These are phyloP conservation scores for Phalaenopsis equestris DNA, from an alignment of 106 monocot species.

Conservation along the genomic window DNA sequence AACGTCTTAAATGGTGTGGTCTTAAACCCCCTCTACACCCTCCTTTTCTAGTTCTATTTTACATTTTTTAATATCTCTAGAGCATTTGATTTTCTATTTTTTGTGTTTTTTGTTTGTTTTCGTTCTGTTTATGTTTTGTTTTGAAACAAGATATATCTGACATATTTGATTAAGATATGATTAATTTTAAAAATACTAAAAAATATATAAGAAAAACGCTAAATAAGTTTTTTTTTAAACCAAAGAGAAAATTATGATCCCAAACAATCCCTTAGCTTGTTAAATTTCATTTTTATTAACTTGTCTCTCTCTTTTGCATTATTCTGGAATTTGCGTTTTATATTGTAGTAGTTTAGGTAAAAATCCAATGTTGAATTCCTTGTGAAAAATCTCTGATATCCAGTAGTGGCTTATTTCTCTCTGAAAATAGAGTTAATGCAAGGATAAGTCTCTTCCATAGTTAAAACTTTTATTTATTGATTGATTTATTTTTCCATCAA, in stretches of 20 bases:
- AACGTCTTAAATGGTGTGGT: conserved; percentile 83
- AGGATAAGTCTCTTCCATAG: neutral
- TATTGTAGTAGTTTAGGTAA: neutral
- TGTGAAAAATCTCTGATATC: neutral
- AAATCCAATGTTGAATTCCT: neutral
- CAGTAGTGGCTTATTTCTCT: neutral
- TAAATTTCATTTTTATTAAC: neutral
- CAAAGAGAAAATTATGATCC: too few relatives aligned
- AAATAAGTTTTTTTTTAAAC: too few relatives aligned
- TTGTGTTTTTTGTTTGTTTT: too few relatives aligned
- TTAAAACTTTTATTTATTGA: neutral
- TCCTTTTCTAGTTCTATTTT: neutral
- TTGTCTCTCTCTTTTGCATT: neutral
- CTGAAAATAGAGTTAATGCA: neutral
- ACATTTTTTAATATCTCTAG: neutral
- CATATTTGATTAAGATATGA: too few relatives aligned
- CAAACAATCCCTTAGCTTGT: neutral
- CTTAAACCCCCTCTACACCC: neutral
- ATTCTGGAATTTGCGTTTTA: neutral
- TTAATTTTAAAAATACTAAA: too few relatives aligned
- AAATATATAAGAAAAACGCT: too few relatives aligned
- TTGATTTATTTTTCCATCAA: too few relatives aligned
- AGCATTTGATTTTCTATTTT: neutral
- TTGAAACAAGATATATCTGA: too few relatives aligned
- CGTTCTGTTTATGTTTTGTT: too few relatives aligned